Conservation (phyloP, 768 basidiomycete genomes). For the Vishniacozyma victoriae region DNA sequence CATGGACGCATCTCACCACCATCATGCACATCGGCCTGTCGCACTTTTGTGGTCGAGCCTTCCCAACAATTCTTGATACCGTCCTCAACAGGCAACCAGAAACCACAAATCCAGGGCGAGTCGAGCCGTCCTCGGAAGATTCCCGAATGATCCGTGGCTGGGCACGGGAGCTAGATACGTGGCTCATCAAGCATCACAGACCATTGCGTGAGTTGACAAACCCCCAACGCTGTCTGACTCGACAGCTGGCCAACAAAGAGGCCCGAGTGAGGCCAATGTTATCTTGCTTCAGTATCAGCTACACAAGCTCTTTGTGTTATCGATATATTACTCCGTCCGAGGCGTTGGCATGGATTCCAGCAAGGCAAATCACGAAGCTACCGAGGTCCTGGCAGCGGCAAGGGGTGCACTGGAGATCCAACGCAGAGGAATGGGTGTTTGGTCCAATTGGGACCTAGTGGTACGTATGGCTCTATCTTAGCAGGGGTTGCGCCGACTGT, state of each 20-base stretch:
- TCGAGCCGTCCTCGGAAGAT: neutral
- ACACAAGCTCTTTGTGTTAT: conserved; percentile 11
- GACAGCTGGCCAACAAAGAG: neutral
- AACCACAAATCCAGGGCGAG: neutral
- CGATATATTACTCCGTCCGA: neutral
- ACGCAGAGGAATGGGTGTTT: conserved; percentile 4
- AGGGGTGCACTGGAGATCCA: conserved; percentile 4
- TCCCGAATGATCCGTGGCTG: conserved; percentile 1
- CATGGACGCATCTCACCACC: neutral
- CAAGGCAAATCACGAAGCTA: too few relatives aligned
- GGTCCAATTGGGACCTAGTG: conserved; percentile 11
- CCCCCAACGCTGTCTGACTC: too few relatives aligned
- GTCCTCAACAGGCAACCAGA: neutral
- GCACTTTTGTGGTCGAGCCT: conserved; percentile 1
- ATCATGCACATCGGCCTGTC: conserved; percentile 8
- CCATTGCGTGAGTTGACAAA: neutral
- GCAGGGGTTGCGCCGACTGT: neutral
- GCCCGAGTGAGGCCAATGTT: conserved; percentile 4
- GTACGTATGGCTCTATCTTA: conserved; percentile 1
- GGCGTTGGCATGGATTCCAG: too few relatives aligned
- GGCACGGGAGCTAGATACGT: conserved; percentile 5
- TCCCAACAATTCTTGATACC: conserved; percentile 2
- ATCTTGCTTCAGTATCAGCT: conserved; percentile 7
- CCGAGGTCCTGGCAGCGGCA: conserved; percentile 1
- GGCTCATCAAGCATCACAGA: neutral